These are phyloP conservation scores for Zopfochytrium polystomum DNA, from an alignment of 371 early-diverging fungal species.

Conservation along the genomic window DNA sequence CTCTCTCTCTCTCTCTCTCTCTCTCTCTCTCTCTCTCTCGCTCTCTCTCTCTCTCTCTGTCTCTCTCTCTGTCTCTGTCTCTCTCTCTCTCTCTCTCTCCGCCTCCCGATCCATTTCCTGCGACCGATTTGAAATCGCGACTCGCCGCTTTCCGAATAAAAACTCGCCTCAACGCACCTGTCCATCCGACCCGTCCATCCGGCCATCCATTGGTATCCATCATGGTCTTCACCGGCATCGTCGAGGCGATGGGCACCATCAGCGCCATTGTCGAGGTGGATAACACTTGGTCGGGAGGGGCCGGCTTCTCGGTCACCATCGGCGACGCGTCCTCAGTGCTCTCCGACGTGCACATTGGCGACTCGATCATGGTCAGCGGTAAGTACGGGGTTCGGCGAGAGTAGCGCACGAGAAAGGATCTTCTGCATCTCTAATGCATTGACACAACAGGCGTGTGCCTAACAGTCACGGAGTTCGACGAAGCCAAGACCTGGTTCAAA, in stretches of 20 bases:
- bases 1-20: no score
- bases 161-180: no score
- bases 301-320: slow-evolving; percentile 81
- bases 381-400: slow-evolving; percentile 14
- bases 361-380: slow-evolving; percentile 94
- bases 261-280: slow-evolving; percentile 63
- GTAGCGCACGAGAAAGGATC: neutral
- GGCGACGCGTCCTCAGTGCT: slow-evolving; percentile 69
- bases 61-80: no score
- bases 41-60: no score
- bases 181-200: no score
- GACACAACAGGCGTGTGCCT: slow-evolving; percentile 67
- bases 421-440: neutral
- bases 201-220: no score
- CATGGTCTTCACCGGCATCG: slow-evolving; percentile 94
- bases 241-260: slow-evolving; percentile 85
- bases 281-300: slow-evolving; percentile 72
- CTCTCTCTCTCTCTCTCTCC: no score
- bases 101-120: no score
- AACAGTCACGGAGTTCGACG: slow-evolving; percentile 89
- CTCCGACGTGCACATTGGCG: slow-evolving; percentile 85
- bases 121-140: no score
- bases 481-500: slow-evolving; percentile 66
- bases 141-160: no score
- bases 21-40: no score